Evolutionary conservation across 495 filamentous ascomycete genomes (phyloP), one percentile per base, ranked within the genome.

Genomic region (Monascus purpureus): DNA sequence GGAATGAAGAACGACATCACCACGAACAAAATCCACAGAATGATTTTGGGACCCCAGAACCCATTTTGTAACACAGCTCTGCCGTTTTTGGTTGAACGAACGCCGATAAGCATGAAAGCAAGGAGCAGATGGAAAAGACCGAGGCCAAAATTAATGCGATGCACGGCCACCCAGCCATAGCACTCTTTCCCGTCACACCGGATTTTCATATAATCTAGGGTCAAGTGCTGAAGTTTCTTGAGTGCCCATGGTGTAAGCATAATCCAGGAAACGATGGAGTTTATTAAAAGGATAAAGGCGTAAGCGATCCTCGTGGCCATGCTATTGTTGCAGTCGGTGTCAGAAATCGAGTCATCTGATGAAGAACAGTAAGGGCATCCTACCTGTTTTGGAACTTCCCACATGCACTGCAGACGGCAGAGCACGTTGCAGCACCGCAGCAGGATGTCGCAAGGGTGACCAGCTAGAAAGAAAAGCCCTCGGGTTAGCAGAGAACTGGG

Each of bases 161-260:
- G 86, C 24, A 96, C 92, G 7, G 90, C 90, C 17, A 93, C 77
- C 71, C 86, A 97, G 27, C 90, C 90, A 47, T 90, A 78, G 55
- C 90, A 97, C 45, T 87, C 70, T 40, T 92, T 86, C 13, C 83
- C 84, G 23, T 81, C 75, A 50, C 90, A 97, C 42, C 70, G 75
- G 44, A 97, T 90, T 43, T 80, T 80, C 59, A 97, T 85, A 49
- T 95, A 95, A 58, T 96, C 85, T 30, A 97, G 65, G 17, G 85
- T 88, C 29, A 96, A 55, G 40, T 88, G 72, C 50, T 94, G 76
- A 7, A 97, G 64, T 49, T 95, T 95, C 46, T 93, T 86, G 53
- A 95, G 77, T 11, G 90, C 90, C 90, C 92, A 97, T 38, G 85
- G 84, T 6, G 90, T 96, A 68, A 96, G 87, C 86, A 96, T 93